These are phyloP conservation scores for Zygnema circumcarinatum DNA, from an alignment of 139 green algal genomes.

Conservation along the genomic window DNA sequence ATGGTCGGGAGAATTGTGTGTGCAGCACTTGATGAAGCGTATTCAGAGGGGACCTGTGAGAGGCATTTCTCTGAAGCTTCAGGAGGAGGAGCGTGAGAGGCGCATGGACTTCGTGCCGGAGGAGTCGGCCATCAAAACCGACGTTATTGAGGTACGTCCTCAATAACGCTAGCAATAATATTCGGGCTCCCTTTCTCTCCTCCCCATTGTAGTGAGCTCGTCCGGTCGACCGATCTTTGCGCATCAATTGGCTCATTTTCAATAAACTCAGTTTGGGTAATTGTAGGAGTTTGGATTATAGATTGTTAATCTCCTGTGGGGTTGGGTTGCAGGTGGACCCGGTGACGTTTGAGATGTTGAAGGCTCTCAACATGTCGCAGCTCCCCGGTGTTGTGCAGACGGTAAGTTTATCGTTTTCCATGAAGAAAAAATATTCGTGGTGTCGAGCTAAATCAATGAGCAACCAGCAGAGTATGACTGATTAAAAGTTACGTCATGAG, in stretches of 20 bases:
- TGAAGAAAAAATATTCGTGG: neutral
- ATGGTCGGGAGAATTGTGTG: too few species aligned
- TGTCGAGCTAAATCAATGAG: neutral
- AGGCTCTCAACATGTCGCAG: constrained; percentile 87
- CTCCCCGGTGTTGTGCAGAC: constrained; percentile 82
- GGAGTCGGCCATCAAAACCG: constrained; percentile 91
- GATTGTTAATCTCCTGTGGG: neutral
- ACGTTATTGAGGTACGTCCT: constrained; percentile 84
- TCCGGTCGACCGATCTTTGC: too few species aligned
- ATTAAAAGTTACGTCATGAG: neutral
- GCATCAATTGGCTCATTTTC: too few species aligned
- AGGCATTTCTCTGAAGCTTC: constrained; percentile 99
- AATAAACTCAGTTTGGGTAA: too few species aligned
- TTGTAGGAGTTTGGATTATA: neutral
- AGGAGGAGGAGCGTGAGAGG: constrained; percentile 99
- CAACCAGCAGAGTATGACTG: neutral
- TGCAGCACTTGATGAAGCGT: constrained; percentile 97
- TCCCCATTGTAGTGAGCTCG: neutral
- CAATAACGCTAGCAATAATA: neutral
- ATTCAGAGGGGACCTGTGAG: constrained; percentile 98
- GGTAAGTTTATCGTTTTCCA: constrained; percentile 3
- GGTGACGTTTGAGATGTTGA: constrained; percentile 97
- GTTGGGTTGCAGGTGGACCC: constrained; percentile 78
- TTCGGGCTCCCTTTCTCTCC: neutral
- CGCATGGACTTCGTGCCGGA: constrained; percentile 99